Evolutionary conservation across 1,284 basidiomycete genomes (phyloP).

Genomic region (Volvariella surrecta): DNA sequence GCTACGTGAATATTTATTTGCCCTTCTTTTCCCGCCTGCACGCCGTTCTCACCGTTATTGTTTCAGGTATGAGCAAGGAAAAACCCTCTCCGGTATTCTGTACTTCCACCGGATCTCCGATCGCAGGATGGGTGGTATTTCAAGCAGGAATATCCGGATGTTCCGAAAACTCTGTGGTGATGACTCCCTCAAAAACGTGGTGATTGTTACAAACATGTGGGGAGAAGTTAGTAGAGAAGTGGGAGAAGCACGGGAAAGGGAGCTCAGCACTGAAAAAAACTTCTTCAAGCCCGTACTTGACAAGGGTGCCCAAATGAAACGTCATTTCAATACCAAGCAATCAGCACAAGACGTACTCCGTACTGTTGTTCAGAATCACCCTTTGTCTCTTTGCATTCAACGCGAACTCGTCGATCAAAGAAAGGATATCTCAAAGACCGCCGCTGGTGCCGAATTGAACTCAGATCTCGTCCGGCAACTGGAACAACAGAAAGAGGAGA

Average conservation of each 20-base stretch:
- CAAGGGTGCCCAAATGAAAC: conserved; percentile 25
- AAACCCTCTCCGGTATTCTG: conserved; percentile 35
- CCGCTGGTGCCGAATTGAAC: conserved; percentile 30
- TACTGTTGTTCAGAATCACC: conserved; percentile 21
- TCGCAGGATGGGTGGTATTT: conserved; percentile 33
- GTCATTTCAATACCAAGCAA: conserved; percentile 22
- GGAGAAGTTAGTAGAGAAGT: conserved; percentile 22
- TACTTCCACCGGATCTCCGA: conserved; percentile 48
- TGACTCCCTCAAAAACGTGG: conserved; percentile 32
- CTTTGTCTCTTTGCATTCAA: conserved; percentile 30
- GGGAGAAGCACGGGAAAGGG: conserved; percentile 25
- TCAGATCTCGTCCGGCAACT: conserved; percentile 26
- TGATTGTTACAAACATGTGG: conserved; percentile 42
- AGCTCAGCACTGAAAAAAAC: conserved; percentile 23
- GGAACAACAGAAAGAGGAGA: conserved; percentile 24
- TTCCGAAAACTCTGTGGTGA: conserved; percentile 43
- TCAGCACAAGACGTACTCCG: conserved; percentile 22
- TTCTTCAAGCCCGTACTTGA: conserved; percentile 31
- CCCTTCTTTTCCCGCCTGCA: not conserved
- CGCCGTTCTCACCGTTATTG: not conserved
- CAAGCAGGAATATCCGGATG: conserved; percentile 36
- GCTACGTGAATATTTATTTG: conserved; percentile 1
- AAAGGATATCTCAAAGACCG: conserved; percentile 28
- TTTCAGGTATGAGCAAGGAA: conserved; percentile 21
- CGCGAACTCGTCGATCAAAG: conserved; percentile 30